Percentiles rank a stretch among this genome's conserved stretches.
Conservation (phyloP, 768 basidiomycete species). For the Fistulinella prunicolor region DNA sequence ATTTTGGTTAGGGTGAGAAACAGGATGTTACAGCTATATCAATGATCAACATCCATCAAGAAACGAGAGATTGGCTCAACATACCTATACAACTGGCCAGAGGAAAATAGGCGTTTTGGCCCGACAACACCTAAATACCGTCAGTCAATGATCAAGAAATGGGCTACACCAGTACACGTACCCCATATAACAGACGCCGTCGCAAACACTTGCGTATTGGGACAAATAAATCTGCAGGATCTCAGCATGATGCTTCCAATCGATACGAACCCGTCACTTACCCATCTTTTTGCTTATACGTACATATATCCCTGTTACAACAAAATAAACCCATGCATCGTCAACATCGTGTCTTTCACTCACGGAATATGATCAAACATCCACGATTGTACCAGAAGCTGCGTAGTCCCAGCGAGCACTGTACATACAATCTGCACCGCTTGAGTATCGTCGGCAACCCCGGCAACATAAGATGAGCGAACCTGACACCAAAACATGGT, state of each 20-base stretch:
- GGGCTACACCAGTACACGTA: conserved; percentile 11
- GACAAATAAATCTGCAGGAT: conserved; percentile 45
- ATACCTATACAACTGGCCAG: conserved; percentile 60
- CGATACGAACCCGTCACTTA: background rate
- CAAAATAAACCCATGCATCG: conserved; percentile 37
- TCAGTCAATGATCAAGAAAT: conserved; percentile 11
- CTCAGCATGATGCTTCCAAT: background rate
- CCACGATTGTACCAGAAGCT: conserved; percentile 74
- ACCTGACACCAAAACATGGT: conserved; percentile 23
- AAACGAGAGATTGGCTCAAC: conserved; percentile 14
- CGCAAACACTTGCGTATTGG: conserved; percentile 50
- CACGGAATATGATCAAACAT: conserved; percentile 62
- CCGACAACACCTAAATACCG: conserved; percentile 60
- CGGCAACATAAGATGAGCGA: background rate
- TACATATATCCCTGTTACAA: conserved; percentile 45
- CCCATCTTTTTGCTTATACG: conserved; percentile 40
- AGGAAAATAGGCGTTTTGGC: conserved; percentile 55
- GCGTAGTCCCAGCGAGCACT: conserved; percentile 65
- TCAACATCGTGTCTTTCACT: conserved; percentile 34
- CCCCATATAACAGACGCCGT: conserved; percentile 56
- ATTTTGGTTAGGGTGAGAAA: conserved; percentile 5
- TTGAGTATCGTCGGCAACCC: background rate
- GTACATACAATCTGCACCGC: conserved; percentile 53
- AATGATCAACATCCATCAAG: conserved; percentile 15
- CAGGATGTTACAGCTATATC: conserved; percentile 13